Evolutionary conservation across 164 flowering plant genomes (phyloP), one percentile per base, ranked within the genome.

Genomic region (Nymphaea thermarum): DNA sequence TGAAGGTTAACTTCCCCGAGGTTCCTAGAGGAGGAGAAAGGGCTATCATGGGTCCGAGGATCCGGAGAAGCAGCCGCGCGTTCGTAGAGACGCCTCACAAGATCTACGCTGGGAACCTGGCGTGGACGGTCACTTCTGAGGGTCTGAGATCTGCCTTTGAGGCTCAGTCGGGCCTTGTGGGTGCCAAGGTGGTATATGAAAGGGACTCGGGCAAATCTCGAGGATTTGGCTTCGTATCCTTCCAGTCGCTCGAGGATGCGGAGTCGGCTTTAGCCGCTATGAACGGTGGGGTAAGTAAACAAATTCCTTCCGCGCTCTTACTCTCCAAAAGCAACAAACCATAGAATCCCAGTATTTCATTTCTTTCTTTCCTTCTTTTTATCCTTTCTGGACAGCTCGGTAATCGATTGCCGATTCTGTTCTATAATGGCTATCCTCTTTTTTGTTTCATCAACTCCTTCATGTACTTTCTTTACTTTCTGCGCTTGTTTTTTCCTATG

Each of bases 1-100:
- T 86, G 65, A 88, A 79, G 79, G 99, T 91, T 67, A 94, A 91
- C 82, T 84, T 91, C 71, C 99, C 99, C 0, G 97, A 94, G 80
- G 96, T 94, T 59, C 98, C 97, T 41, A 76, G 77, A 53, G 97
- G 98, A 67, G 93, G 92, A 43, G 97, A 94, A 70, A 84, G 87
- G 73, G 87, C 83, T 71, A 82, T 91, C 5, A 82, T 87, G 93
- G 85, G 83, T 10, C 86, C 92, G 18, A 87, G 72, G 70, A 83
- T 83, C 18, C 72, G 84, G 55, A 84, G 71, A 72, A 82, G 84
- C 80, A 55, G 77, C 71, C 74, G 71, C 59, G 83, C 80, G 63
- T 91, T 79, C 61, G 69, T 94, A 5, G 98, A 94, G 69, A 91
- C 86, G 68, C 91, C 96, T 6, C 72, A 91, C 84, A 94, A 94